phyloP scores from a whole-genome alignment of 495 filamentous ascomycete genomes.

The Podospora pseudoanserina region DNA sequence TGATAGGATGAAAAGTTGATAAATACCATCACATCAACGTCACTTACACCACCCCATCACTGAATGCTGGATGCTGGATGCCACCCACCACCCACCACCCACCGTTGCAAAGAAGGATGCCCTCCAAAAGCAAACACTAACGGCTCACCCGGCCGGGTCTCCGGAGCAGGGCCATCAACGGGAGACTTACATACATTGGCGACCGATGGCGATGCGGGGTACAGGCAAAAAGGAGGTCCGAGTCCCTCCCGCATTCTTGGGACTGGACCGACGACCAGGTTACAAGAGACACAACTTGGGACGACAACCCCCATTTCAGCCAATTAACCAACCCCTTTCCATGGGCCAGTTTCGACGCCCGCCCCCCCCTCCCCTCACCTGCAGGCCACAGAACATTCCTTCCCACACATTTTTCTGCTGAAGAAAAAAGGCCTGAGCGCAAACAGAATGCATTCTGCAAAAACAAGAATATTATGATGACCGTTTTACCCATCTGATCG shows the following conservation, averaged over 20 bases:
- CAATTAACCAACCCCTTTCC: not conserved
- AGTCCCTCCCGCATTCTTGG: not conserved
- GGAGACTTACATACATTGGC: too few species aligned
- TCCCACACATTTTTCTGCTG: not conserved
- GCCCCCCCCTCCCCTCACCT: not conserved
- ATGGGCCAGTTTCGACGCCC: not conserved
- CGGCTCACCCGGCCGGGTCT: not conserved
- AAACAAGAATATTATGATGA: not conserved
- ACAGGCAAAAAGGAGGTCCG: not conserved
- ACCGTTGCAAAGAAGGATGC: not conserved
- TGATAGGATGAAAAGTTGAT: too few species aligned
- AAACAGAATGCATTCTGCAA: not conserved
- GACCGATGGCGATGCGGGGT: not conserved
- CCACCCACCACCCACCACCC: too few species aligned
- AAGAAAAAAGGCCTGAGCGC: not conserved
- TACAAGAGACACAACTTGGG: not conserved
- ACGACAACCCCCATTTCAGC: not conserved
- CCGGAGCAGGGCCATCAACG: not conserved
- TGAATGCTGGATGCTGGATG: too few species aligned
- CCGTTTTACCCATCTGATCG: not conserved
- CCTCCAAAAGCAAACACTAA: not conserved
- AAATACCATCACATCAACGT: not conserved
- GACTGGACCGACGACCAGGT: not conserved
- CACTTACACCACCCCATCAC: not conserved
- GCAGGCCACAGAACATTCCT: not conserved